Base-by-base conservation (phyloP, 169 alveolate genomes). In the Cryptosporidium felis region DNA sequence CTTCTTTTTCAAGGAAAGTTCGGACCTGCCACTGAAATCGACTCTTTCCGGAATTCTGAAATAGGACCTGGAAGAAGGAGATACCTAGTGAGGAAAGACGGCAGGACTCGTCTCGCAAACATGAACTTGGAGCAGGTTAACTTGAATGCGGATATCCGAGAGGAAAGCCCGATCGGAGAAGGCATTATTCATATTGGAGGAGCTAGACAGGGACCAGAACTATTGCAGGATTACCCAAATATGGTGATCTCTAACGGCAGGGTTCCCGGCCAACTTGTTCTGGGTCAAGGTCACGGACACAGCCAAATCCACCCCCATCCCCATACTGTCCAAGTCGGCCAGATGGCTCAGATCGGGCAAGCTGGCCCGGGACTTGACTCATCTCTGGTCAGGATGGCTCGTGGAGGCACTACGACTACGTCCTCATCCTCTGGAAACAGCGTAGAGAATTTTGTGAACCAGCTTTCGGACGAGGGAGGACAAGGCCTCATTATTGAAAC, bases 401-500 rank as follows among this genome's bases (percentile, higher is more conserved):
- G 65, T 4, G 66, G 85, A 53, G 85, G 85, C 14, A 74, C 85
- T 1, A 49, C 67, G 0, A 74, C 85, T 0, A 74, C 85, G 0
- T 74, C 85, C 2, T 74, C 82, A 8, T 74, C 85, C 16, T 74
- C 85, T 2, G 85, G 85, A 5, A 74, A 74, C 56, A 74, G 85
- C 41, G 38, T 74, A 2, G 85, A 74, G 59, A 74, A 74, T 53
- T 21, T 74, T 1, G 44, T 36, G 9, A 58, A 16, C n/a, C 59
- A 47, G 0, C 53, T 65, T 1, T 40, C 42, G 6, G 65, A 16
- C 6, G 66, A 46, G 28, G 59, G 59, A 14, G 59, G 59, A 3
- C 46, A 30, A 18, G 56, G 85, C 5, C 38, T 74, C 32, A 74
- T 74, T 34, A 56, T 93, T 16, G 89, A 92, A 82, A 93, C 97